phyloP scores from a whole-genome alignment of 305 asterid species.

The Galium porrigens region DNA sequence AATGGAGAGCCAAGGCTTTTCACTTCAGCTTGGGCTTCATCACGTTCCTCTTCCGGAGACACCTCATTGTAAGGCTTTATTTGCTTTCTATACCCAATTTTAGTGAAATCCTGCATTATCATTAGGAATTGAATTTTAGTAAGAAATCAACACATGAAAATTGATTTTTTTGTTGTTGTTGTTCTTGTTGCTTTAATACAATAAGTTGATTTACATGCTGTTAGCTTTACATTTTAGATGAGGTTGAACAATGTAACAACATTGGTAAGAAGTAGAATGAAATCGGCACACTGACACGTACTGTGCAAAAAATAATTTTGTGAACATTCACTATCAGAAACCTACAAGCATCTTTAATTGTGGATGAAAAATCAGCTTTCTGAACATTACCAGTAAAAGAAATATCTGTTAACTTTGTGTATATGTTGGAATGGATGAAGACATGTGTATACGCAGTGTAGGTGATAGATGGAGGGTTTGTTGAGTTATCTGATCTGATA shows the following conservation, averaged over 20 bases:
- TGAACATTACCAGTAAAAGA: neutral
- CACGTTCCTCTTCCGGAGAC: conserved; percentile 5
- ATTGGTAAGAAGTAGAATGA: neutral
- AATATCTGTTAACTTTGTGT: neutral
- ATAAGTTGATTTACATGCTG: neutral
- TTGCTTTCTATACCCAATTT: conserved; percentile 1
- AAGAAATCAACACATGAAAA: neutral
- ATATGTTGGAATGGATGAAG: too few relatives aligned
- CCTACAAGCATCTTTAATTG: neutral
- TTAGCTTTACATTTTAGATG: neutral
- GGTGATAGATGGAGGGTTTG: too few relatives aligned
- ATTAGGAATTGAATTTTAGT: neutral
- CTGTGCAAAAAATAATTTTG: neutral
- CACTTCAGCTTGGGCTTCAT: conserved; percentile 18
- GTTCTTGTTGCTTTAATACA: neutral
- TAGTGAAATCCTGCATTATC: neutral
- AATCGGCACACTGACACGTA: neutral
- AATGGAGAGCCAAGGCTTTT: conserved; percentile 14
- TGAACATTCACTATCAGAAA: neutral
- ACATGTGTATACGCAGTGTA: too few relatives aligned
- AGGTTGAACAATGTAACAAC: neutral
- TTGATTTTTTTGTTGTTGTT: neutral
- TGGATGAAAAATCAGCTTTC: neutral
- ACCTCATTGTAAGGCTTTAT: conserved; percentile 21
- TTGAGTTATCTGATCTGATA: neutral